Evolutionary conservation across 2,329 filamentous ascomycete species (phyloP), one percentile per base, ranked within the genome.

Genomic region (Biscogniauxia marginata): DNA sequence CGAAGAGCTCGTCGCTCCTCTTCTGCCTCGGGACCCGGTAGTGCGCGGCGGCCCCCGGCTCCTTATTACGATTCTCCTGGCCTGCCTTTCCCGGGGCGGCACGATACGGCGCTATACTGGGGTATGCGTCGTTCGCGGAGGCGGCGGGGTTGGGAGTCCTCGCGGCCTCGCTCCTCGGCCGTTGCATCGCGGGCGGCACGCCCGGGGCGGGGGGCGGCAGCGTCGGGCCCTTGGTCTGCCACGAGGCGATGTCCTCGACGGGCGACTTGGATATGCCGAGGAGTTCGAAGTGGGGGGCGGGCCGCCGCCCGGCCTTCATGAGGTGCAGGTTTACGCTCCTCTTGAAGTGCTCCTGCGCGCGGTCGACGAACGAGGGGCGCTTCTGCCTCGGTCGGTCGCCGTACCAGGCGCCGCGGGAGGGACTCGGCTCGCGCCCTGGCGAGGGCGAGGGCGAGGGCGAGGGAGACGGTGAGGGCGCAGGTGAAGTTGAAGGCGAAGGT

Each of bases 271-370:
- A 22, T 0, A 67, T 62, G 3, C 46, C 34, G 13, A 39, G 22
- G 3, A 67, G 61, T 8, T 54, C 52, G 55, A 68, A 68, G 20
- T 54, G 60, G 1, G 58, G 53, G 2, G 21, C 50, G 3, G 60
- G 53, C 8, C 56, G 51, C 5, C 52, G 30, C 2, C 63, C 58
- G 0, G 56, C 55, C 20, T 54, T 61, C 4, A 59, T 49, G 8
- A 67, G 45, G 11, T 60, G 58, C 2, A 55, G 39, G 25, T 61
- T 54, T 6, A 64, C 1, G 23, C 46, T 54, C 1, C 22, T 18
- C 8, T 54, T 25, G 16, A 64, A n/a, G 2, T 23, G 46, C 20
- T 55, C 53, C 1, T 48, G 52, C 4, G 58, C 54, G 7, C 65
- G 61, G 16, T 62, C 51, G 6, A 64, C 13, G 50, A 67, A 56